Conservation (phyloP, 345 rosid species). For the Citrus sp. region DNA sequence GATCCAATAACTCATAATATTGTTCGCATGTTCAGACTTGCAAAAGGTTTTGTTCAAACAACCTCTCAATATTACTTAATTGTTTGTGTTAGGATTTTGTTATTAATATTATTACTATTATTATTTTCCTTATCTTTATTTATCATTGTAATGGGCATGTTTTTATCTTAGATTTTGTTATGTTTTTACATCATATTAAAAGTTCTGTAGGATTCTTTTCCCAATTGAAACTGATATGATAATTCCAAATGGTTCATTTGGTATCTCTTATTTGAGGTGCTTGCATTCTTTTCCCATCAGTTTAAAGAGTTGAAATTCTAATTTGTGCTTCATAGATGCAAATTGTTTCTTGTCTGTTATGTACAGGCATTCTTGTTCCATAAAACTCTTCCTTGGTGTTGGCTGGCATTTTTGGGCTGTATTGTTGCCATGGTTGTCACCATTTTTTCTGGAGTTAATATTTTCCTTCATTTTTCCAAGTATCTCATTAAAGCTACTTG, state of each 20-base stretch:
- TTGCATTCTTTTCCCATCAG: not conserved
- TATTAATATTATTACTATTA: too few species aligned
- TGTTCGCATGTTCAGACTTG: conserved; percentile 54
- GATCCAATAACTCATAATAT: conserved; percentile 41
- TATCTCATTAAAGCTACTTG: not conserved
- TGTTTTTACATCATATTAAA: not conserved
- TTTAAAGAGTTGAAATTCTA: not conserved
- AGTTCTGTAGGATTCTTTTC: not conserved
- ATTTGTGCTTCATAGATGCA: not conserved
- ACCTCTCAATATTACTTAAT: conserved; percentile 1
- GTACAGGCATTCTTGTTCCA: not conserved
- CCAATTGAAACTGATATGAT: not conserved
- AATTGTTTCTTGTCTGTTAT: not conserved
- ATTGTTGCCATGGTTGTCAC: not conserved
- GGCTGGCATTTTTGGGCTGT: not conserved
- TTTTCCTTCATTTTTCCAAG: not conserved
- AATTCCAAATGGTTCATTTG: not conserved
- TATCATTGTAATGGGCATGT: not conserved
- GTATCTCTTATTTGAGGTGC: not conserved
- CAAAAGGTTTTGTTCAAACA: conserved; percentile 49
- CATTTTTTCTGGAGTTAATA: not conserved
- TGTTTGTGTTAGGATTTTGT: not conserved
- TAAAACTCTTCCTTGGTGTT: not conserved
- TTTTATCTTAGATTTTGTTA: not conserved
- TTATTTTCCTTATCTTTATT: not conserved